Percentiles rank a stretch among this genome's conserved stretches.
Conservation (phyloP, 768 basidiomycete species). For the Termitomyces sp. region DNA sequence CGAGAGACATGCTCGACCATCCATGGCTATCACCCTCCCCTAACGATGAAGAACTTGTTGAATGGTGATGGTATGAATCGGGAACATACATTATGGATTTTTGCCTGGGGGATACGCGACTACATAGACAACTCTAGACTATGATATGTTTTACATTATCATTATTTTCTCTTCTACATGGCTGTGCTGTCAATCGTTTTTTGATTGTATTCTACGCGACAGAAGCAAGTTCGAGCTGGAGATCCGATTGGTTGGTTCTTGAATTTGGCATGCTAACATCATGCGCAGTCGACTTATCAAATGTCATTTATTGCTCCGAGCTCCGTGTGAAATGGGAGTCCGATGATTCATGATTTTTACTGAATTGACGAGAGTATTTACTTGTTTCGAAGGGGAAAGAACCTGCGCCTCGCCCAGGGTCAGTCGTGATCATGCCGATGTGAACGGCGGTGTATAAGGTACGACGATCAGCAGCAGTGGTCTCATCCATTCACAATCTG, state of each 20-base stretch:
- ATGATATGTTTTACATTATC: not conserved
- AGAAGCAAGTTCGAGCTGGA: not conserved
- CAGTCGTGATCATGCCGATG: not conserved
- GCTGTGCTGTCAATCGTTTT: not conserved
- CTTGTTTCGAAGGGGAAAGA: not conserved
- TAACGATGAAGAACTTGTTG: constrained; percentile 36
- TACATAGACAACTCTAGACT: constrained; percentile 3
- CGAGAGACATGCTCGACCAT: constrained; percentile 70
- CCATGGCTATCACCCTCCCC: constrained; percentile 55
- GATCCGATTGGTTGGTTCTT: not conserved
- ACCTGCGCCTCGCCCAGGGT: not conserved
- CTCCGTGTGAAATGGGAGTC: not conserved
- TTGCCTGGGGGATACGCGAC: not conserved
- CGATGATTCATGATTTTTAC: not conserved
- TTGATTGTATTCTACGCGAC: not conserved
- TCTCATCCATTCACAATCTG: not conserved
- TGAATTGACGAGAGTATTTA: not conserved
- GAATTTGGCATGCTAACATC: not conserved
- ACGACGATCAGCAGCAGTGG: no score
- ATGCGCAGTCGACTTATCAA: not conserved
- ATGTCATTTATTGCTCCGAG: not conserved
- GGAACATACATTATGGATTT: not conserved
- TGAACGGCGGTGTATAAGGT: no score
- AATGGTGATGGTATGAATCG: constrained; percentile 30
- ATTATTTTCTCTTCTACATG: not conserved